Conservation (phyloP, 495 filamentous ascomycete species). For the Lepidopterella palustris region DNA sequence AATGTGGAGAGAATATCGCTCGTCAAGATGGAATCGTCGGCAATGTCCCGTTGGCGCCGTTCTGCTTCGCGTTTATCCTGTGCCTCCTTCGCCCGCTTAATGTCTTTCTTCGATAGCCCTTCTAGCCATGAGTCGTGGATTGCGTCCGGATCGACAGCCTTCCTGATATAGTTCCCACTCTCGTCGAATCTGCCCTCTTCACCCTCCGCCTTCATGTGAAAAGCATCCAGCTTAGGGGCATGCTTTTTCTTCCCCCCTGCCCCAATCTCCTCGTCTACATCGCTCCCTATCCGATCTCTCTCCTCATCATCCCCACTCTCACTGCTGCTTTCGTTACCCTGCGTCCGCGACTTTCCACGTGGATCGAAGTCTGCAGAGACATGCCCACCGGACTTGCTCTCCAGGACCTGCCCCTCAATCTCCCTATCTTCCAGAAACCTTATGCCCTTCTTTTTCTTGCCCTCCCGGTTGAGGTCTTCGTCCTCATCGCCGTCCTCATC, state of each 20-base stretch:
- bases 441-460: conserved; percentile 16
- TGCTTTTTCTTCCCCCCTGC: conserved; percentile 86
- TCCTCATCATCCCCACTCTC: conserved; percentile 70
- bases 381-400: conserved; percentile 64
- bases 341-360: conserved; percentile 17
- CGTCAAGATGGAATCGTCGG: conserved; percentile 67
- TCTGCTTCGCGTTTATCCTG: conserved; percentile 81
- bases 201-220: conserved; percentile 85
- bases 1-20: conserved; percentile 65
- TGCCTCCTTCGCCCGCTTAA: conserved; percentile 78
- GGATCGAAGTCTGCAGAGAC: conserved; percentile 52
- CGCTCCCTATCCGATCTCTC: conserved; percentile 55
- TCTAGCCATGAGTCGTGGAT: conserved; percentile 89
- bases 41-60: conserved; percentile 55
- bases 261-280: conserved; percentile 80
- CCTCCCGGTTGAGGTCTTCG: conserved; percentile 25
- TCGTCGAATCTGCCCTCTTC: conserved; percentile 93
- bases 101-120: conserved; percentile 87
- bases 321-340: conserved; percentile 41
- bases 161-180: conserved; percentile 84
- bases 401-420: conserved; percentile 79
- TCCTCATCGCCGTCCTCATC: conserved; percentile 51
- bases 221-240: conserved; percentile 92
- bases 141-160: conserved; percentile 80
- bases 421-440: conserved; percentile 30